These are phyloP conservation scores for Erodium trifolium DNA, from an alignment of 441 rosid genomes.

Conservation along the genomic window DNA sequence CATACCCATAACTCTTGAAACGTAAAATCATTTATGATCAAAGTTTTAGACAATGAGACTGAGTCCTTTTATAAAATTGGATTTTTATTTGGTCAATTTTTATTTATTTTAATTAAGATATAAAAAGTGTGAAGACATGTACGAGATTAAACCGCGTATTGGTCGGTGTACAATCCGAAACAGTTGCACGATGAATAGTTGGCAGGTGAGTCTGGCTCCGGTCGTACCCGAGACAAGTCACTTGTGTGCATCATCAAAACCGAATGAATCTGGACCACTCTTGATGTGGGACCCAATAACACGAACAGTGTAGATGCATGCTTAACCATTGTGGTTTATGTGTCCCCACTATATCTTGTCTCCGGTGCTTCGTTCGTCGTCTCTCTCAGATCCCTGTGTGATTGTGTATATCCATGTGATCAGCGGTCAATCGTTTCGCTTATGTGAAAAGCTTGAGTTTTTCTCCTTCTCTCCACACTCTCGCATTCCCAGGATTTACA, in stretches of 20 bases:
- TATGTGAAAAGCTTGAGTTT: slow-evolving; percentile 15
- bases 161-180: too few species aligned
- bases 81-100: too few species aligned
- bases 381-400: background rate
- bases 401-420: slow-evolving; percentile 25
- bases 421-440: slow-evolving; percentile 21
- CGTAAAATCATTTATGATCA: background rate
- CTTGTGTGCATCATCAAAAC: background rate
- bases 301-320: background rate
- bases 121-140: too few species aligned
- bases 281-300: background rate
- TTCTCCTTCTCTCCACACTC: background rate
- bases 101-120: too few species aligned
- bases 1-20: background rate
- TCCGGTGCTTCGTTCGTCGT: background rate
- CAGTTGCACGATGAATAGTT: too few species aligned
- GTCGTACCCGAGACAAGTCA: background rate
- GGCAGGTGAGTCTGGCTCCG: background rate
- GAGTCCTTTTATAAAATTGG: too few species aligned
- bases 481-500: background rate
- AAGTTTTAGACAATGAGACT: background rate
- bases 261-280: background rate
- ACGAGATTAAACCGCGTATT: too few species aligned
- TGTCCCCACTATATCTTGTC: background rate
- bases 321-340: background rate